Percentiles rank a stretch among this genome's conserved stretches.
Conservation (phyloP, 2,329 filamentous ascomycete genomes). For the Talaromyces sp. region DNA sequence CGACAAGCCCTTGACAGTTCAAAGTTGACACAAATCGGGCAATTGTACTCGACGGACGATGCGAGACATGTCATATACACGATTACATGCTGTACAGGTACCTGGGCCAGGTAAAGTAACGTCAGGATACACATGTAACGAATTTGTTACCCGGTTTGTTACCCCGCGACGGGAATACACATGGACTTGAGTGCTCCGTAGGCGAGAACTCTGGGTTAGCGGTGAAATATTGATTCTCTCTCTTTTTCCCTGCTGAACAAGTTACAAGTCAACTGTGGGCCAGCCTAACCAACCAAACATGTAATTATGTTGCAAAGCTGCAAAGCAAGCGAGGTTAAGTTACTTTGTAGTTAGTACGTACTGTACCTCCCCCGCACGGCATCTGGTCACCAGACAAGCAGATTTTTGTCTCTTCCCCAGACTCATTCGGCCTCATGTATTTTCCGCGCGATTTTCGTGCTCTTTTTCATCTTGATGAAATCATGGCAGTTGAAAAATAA, state of each 20-base stretch:
- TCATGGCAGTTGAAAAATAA: neutral
- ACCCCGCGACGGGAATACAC: neutral
- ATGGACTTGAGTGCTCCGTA: neutral
- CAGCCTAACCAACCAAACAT: neutral
- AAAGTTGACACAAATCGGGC: neutral
- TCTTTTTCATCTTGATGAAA: neutral
- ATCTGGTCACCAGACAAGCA: neutral
- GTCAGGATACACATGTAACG: neutral
- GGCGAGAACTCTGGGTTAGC: neutral
- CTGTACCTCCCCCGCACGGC: neutral
- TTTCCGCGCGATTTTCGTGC: neutral
- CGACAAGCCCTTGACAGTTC: neutral
- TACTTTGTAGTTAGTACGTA: too few relatives aligned
- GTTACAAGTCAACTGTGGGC: neutral
- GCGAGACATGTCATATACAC: neutral
- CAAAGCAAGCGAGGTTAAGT: too few relatives aligned
- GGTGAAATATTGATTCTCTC: neutral
- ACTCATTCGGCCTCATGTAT: neutral
- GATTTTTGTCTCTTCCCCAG: neutral
- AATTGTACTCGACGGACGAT: neutral
- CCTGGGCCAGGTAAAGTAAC: neutral
- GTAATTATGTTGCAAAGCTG: too few relatives aligned
- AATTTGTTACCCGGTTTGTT: neutral
- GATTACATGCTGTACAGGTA: neutral
- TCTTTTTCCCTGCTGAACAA: neutral